phyloP scores from a whole-genome alignment of 2,329 filamentous ascomycete genomes.

The Penicillium polonicum region DNA sequence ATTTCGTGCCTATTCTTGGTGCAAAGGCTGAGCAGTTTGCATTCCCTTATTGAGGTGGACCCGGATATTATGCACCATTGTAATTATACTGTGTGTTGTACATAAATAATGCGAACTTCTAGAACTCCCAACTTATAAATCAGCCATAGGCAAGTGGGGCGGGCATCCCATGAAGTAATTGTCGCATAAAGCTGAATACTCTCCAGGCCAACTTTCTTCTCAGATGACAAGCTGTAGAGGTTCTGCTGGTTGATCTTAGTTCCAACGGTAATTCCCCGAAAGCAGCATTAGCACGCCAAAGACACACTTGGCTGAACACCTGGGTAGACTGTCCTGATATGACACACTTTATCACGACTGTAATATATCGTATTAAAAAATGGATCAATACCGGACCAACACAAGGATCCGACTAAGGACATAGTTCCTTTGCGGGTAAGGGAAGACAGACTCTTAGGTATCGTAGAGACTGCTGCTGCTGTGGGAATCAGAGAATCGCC shows the following conservation, averaged over 20 bases:
- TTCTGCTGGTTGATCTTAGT: neutral
- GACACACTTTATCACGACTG: neutral
- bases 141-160: neutral
- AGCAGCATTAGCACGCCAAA: neutral
- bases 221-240: neutral
- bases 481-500: neutral
- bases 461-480: neutral
- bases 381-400: neutral
- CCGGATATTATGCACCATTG: neutral
- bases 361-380: neutral
- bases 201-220: conserved; percentile 2
- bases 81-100: neutral
- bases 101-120: neutral
- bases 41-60: conserved; percentile 10
- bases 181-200: conserved; percentile 2
- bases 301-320: neutral
- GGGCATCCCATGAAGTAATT: too few species aligned
- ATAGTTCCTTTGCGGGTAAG: conserved; percentile 2
- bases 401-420: conserved; percentile 1
- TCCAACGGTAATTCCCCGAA: conserved; percentile 3
- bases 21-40: conserved; percentile 14
- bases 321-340: neutral
- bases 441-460: neutral
- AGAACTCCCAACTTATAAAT: neutral
- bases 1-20: conserved; percentile 21